Evolutionary conservation across 1,139 yeast genomes (phyloP).

Genomic region (Sugiyamaella castrensis): DNA sequence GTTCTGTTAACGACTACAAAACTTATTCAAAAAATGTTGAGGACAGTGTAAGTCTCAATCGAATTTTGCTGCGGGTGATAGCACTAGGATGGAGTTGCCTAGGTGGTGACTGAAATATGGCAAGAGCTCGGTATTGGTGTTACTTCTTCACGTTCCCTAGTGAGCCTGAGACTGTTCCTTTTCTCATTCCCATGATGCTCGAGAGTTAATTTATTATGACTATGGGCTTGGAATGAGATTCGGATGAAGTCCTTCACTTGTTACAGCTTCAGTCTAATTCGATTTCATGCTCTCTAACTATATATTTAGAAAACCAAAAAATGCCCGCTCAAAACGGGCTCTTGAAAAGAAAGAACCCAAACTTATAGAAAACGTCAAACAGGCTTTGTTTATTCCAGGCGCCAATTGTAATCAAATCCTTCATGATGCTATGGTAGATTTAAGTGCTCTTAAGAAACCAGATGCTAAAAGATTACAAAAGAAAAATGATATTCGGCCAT

Average conservation of each 20-base stretch:
- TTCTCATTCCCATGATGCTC: too few species aligned
- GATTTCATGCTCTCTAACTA: background rate
- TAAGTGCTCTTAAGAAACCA: constrained; percentile 90
- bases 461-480: constrained; percentile 79
- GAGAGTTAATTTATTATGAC: too few species aligned
- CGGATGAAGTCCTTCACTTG: too few species aligned
- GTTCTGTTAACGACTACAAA: background rate
- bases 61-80: background rate
- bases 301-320: constrained; percentile 64
- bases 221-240: too few species aligned
- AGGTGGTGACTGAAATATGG: background rate
- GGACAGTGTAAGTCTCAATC: constrained; percentile 19
- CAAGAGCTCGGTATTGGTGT: too few species aligned
- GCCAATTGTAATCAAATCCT: constrained; percentile 71
- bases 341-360: constrained; percentile 85
- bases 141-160: too few species aligned
- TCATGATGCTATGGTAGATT: constrained; percentile 87
- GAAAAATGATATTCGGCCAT: constrained; percentile 87
- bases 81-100: background rate
- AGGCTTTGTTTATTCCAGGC: constrained; percentile 91
- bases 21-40: constrained; percentile 16
- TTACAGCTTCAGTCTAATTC: too few species aligned
- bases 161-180: too few species aligned
- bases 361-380: constrained; percentile 82
- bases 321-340: constrained; percentile 95